Percentiles rank a stretch among this genome's conserved stretches.
Evolutionary conservation across 1,284 basidiomycete genomes (phyloP).

Genomic region (Cryptococcus sp.): DNA sequence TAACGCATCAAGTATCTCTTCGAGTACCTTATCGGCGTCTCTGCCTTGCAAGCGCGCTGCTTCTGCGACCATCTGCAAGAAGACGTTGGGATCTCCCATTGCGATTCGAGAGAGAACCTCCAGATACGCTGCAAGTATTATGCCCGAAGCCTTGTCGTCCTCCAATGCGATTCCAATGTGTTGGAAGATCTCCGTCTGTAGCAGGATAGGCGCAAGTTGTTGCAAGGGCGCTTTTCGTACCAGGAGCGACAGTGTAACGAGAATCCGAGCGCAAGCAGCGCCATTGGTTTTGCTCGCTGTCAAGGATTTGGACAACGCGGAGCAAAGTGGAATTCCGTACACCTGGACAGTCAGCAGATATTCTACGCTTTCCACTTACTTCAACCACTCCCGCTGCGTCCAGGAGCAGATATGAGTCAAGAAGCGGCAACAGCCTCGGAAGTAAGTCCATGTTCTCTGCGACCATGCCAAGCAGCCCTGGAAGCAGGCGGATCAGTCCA

Average conservation of each 20-base stretch:
- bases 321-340: conserved; percentile 35
- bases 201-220: conserved; percentile 38
- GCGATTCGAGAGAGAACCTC: conserved; percentile 47
- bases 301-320: conserved; percentile 39
- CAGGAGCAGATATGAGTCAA: conserved; percentile 80
- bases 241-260: conserved; percentile 38
- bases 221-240: conserved; percentile 37
- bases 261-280: conserved; percentile 30
- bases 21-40: conserved; percentile 41
- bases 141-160: conserved; percentile 51
- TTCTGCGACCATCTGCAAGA: conserved; percentile 45
- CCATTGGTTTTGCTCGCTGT: conserved; percentile 32
- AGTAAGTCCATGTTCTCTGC: conserved; percentile 73
- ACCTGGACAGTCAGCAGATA: conserved; percentile 18
- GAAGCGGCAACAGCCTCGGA: conserved; percentile 65
- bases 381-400: conserved; percentile 68
- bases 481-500: conserved; percentile 68
- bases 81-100: conserved; percentile 43
- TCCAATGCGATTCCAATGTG: conserved; percentile 47
- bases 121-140: conserved; percentile 48
- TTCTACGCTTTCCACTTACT: conserved; percentile 54
- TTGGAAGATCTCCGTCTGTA: conserved; percentile 47
- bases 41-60: conserved; percentile 30
- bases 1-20: conserved; percentile 51
- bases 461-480: conserved; percentile 64